These are phyloP conservation scores for Mycena haematopus DNA, from an alignment of 768 basidiomycete genomes.

Conservation along the genomic window DNA sequence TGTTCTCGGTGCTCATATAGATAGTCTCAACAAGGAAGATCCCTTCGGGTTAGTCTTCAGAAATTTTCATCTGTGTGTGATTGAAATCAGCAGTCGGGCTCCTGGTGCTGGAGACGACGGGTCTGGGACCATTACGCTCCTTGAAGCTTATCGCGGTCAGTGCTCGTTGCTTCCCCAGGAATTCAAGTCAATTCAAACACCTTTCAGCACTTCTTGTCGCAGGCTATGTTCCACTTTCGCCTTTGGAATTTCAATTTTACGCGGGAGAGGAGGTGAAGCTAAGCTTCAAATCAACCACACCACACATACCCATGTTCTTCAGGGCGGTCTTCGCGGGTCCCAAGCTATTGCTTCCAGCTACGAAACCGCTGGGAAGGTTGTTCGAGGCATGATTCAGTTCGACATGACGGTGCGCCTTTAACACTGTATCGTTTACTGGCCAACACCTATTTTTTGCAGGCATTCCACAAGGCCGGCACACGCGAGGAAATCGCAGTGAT, in stretches of 20 bases:
- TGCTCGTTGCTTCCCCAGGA: slow-evolving; percentile 4
- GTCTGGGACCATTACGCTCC: slow-evolving; percentile 38
- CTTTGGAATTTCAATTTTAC: slow-evolving; percentile 43
- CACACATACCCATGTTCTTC: neutral
- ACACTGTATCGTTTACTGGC: neutral
- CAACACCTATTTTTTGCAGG: neutral
- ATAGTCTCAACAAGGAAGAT: slow-evolving; percentile 34
- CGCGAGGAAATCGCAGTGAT: slow-evolving; percentile 28
- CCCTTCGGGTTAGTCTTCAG: slow-evolving; percentile 12
- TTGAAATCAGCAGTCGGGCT: slow-evolving; percentile 21
- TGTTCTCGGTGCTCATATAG: slow-evolving; percentile 36
- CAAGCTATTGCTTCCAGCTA: slow-evolving; percentile 49
- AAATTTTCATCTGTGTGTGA: neutral
- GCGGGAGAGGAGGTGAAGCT: slow-evolving; percentile 34
- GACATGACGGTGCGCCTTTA: slow-evolving; percentile 29
- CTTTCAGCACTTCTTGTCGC: slow-evolving; percentile 22
- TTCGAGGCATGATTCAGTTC: slow-evolving; percentile 48
- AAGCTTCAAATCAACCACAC: neutral
- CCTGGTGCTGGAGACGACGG: slow-evolving; percentile 48
- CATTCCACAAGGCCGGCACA: slow-evolving; percentile 18
- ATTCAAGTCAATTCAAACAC: neutral
- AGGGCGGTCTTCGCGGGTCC: slow-evolving; percentile 43
- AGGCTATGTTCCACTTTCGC: slow-evolving; percentile 34
- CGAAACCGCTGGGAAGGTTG: slow-evolving; percentile 40
- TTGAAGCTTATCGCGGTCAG: slow-evolving; percentile 39